Evolutionary conservation across 2,329 filamentous ascomycete genomes (phyloP).

Genomic region (Botrytis squamosa): DNA sequence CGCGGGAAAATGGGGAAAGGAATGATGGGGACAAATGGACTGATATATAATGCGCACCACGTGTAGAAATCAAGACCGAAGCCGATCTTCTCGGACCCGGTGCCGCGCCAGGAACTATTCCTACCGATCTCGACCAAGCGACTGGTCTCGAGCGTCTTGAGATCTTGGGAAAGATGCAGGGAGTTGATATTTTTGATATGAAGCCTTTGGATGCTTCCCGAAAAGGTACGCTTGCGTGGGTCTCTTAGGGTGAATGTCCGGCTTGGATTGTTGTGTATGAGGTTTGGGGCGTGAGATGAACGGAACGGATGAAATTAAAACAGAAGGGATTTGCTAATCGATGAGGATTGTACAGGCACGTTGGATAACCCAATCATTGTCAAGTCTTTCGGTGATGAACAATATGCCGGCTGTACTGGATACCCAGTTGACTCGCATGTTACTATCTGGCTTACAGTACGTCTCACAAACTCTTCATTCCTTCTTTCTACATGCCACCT

Average conservation of each 20-base stretch:
- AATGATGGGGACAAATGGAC: constrained; percentile 2
- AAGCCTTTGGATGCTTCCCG: constrained; percentile 88
- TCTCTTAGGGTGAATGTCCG: neutral
- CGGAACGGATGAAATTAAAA: neutral
- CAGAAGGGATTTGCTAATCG: constrained; percentile 23
- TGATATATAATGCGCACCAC: constrained; percentile 24
- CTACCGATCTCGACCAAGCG: constrained; percentile 91
- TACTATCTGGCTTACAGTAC: constrained; percentile 86
- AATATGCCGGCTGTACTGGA: constrained; percentile 95
- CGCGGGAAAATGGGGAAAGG: neutral
- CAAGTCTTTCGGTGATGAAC: constrained; percentile 90
- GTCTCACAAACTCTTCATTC: neutral
- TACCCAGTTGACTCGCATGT: constrained; percentile 87
- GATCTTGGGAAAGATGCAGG: constrained; percentile 99
- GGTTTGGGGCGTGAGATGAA: neutral
- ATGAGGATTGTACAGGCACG: constrained; percentile 60
- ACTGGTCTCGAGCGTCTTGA: constrained; percentile 98
- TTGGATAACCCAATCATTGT: constrained; percentile 87
- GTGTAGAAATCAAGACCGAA: constrained; percentile 74
- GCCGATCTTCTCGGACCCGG: constrained; percentile 85
- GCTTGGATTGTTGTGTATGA: neutral
- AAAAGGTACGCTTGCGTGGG: constrained; percentile 56
- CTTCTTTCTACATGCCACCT: neutral
- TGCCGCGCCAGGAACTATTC: constrained; percentile 76
- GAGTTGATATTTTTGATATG: constrained; percentile 98